Base-by-base conservation (phyloP, 2,329 filamentous ascomycete species). In the Epichloe typhina region DNA sequence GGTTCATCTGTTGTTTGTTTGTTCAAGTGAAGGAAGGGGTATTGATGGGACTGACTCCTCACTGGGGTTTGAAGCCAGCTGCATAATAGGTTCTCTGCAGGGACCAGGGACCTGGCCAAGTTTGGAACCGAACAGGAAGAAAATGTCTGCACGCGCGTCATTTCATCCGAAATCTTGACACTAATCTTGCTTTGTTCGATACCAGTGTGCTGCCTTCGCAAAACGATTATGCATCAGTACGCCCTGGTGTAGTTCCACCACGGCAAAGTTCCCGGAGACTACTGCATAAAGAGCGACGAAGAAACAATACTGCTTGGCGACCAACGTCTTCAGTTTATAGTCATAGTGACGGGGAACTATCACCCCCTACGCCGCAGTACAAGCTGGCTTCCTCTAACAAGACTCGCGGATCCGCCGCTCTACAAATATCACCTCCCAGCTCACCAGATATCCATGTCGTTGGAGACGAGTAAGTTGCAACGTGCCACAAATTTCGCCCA, bases 291-390 rank as follows among this genome's bases (percentile, higher is more conserved):
- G 26, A 21, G 6, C 49, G 38, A 7, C 38, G 37, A 43, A 49
- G 51, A 31, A 64, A 59, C 52, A 58, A 57, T 52, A 64, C 67
- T 36, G 62, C 60, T 49, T 68, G 66, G 54, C 73, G 75, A 40
- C 73, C 75, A n/a, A 57, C 70, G 6, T 83, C 82, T 35, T 84
- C 83, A 15, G 57, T 81, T 45, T 84, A 63, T 54, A 58, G 53
- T 40, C 46, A 85, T 62, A 56, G 51, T 49, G 52, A 56, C 54
- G 52, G 46, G 46, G 53, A 56, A 48, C 40, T 45, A 41, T 54
- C 55, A n/a, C 51, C 56, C 36, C 47, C 54, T n/a, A 50, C 54
- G 51, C 80, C 80, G 44, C 73, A 53, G 42, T 54, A 54, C 51
- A 59, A 57, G 49, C 56, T 57, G 51, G 59, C 58, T 53, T 56